Base-by-base conservation (phyloP, 2,329 filamentous ascomycete genomes). In the Chrysosphaeria jannelii region DNA sequence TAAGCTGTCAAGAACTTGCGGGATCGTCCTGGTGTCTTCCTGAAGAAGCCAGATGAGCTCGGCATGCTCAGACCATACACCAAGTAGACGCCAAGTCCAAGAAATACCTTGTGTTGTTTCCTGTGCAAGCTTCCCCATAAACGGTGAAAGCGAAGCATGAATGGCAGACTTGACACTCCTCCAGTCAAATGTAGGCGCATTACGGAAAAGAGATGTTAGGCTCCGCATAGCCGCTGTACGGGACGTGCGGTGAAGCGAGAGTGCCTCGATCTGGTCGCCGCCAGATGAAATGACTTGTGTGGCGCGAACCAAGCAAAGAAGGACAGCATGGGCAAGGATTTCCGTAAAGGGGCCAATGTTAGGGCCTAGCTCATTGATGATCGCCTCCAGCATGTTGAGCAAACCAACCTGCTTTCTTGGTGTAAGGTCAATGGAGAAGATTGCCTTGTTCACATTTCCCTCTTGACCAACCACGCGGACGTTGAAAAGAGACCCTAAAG, bases 81-180 rank as follows among this genome's bases (percentile, higher is more conserved):
- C 64, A 30, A 97, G 63, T 5, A 97, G 50, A 30, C 68, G 66
- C 29, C 91, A 55, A 19, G 78, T 57, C 10, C 68, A 72, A 3
- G 85, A 93, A 6, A 91, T 53, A 9, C 76, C 75, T 38, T 97
- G 79, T 0, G 76, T 71, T 20, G 75, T 90, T 45, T 97, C 85
- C 5, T 59, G 51, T 0, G 78, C 62, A 25, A 97, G 59, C 27
- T 71, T 74, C 3, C 68, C 57, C 10, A 93, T 49, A 31, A 76
- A 59, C 10, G 75, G 75, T 24, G 60, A 62, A 21, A 97, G 53
- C 13, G 88, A 48, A 14, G 57, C 48, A 25, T 85, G 60, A 24
- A 93, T 66, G 1, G 57, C 43, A 6, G 58, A 51, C 18, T 72
- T 56, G 39, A 79, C 89, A 1, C 53, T 48, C 2, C 50, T 50